Conservation (phyloP, 148 eudicot genomes). For the Spergularia bocconei region DNA sequence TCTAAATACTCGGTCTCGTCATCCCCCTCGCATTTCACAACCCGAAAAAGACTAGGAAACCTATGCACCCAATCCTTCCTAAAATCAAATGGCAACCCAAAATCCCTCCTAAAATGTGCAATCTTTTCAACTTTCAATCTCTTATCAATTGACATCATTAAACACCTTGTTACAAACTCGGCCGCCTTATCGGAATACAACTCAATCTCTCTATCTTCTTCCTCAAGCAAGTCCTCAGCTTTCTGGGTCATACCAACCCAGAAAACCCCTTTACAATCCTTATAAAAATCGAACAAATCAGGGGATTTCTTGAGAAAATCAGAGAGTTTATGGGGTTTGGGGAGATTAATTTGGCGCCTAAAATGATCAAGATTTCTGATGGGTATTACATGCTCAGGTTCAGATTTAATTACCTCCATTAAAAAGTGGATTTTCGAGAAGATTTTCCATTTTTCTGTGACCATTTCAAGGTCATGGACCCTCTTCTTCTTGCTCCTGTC, state of each 20-base stretch:
- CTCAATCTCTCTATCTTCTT: constrained; percentile 56
- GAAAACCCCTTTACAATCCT: constrained; percentile 56
- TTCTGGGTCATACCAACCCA: constrained; percentile 83
- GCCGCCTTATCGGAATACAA: constrained; percentile 54
- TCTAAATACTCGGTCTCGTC: constrained; percentile 64
- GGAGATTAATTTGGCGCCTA: constrained; percentile 68
- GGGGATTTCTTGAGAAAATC: constrained; percentile 78
- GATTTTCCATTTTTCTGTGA: constrained; percentile 70
- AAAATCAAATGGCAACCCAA: constrained; percentile 80
- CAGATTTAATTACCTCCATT: constrained; percentile 61
- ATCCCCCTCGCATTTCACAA: constrained; percentile 53
- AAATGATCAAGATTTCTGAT: constrained; percentile 53
- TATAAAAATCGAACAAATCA: constrained; percentile 68
- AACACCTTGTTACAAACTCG: constrained; percentile 66
- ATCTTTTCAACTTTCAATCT: constrained; percentile 63
- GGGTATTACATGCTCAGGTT: constrained; percentile 66
- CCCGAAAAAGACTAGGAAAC: constrained; percentile 60
- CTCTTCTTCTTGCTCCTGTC: constrained; percentile 18
- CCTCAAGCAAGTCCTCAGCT: constrained; percentile 70
- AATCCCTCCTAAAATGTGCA: constrained; percentile 86
- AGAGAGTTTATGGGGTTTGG: constrained; percentile 76
- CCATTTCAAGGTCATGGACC: constrained; percentile 68
- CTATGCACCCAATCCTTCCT: constrained; percentile 66
- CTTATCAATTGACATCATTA: constrained; percentile 83
- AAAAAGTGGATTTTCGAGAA: constrained; percentile 63